A percentile compares a stretch with the other conserved stretches of the same genome.
Conservation (phyloP, 805 yeast genomes). For the Metschnikowia chrysomelidarum region DNA sequence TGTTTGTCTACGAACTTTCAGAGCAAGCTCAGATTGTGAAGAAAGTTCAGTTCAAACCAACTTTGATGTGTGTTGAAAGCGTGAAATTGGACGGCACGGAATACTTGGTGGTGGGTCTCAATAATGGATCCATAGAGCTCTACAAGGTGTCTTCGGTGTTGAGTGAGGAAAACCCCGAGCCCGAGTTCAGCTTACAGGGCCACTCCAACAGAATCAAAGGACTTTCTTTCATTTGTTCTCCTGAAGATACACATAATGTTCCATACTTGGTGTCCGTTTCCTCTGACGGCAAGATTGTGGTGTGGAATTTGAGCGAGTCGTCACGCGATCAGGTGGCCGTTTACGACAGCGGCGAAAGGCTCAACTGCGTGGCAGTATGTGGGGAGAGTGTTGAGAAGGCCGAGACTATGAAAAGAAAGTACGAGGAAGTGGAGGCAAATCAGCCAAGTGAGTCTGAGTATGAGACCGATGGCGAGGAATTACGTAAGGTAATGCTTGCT, state of each 20-base stretch:
- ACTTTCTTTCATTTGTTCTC: constrained; percentile 50
- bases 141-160: constrained; percentile 35
- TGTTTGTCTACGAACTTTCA: constrained; percentile 63
- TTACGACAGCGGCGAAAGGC: constrained; percentile 85
- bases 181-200: constrained; percentile 66
- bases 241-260: constrained; percentile 29
- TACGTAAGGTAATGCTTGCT: constrained; percentile 56
- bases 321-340: constrained; percentile 81
- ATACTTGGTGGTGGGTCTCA: constrained; percentile 64
- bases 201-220: constrained; percentile 87
- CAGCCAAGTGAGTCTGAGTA: constrained; percentile 63
- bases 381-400: constrained; percentile 76
- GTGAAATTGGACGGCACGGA: constrained; percentile 46
- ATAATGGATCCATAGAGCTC: constrained; percentile 69
- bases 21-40: constrained; percentile 53
- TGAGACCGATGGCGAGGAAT: constrained; percentile 71
- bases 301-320: constrained; percentile 66
- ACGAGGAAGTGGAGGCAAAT: constrained; percentile 27
- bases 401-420: constrained; percentile 63
- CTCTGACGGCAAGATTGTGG: constrained; percentile 90
- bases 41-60: constrained; percentile 50
- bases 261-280: constrained; percentile 75
- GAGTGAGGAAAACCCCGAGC: constrained; percentile 26
- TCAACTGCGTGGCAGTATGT: constrained; percentile 78
- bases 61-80: constrained; percentile 68